Evolutionary conservation across 1,284 basidiomycete genomes (phyloP).

Genomic region (Cerrena zonata): DNA sequence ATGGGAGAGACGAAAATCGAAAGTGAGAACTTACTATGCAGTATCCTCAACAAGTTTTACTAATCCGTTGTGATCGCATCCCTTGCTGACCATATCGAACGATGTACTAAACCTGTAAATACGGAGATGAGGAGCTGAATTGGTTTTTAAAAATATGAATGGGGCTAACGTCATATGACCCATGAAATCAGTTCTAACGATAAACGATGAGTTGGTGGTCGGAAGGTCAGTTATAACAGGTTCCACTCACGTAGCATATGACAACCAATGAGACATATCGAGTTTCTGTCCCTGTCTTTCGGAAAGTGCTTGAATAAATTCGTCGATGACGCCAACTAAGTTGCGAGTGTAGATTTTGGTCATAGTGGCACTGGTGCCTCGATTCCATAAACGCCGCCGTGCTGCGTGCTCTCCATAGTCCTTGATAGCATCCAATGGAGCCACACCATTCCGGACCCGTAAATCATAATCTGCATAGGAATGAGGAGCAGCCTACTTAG

Average conservation of each 20-base stretch:
- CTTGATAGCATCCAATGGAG: neutral
- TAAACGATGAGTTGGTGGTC: neutral
- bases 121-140: neutral
- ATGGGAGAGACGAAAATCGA: neutral
- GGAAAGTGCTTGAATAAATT: neutral
- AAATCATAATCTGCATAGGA: conserved; percentile 8
- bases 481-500: neutral
- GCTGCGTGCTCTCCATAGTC: conserved; percentile 1
- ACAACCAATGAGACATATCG: conserved; percentile 10
- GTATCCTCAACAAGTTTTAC: conserved; percentile 3
- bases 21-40: conserved; percentile 2
- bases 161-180: conserved; percentile 9
- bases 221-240: neutral
- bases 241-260: conserved; percentile 8
- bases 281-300: conserved; percentile 1
- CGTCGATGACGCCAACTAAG: neutral
- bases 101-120: conserved; percentile 4
- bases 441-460: conserved; percentile 1
- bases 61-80: conserved; percentile 3
- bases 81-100: conserved; percentile 6
- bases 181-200: conserved; percentile 11
- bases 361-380: neutral
- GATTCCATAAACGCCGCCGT: conserved; percentile 6
- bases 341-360: neutral
- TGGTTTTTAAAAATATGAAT: neutral